A percentile compares a stretch with the other conserved stretches of the same genome.
Conservation (phyloP, 345 rosid species). For the Arabis hirsuta region DNA sequence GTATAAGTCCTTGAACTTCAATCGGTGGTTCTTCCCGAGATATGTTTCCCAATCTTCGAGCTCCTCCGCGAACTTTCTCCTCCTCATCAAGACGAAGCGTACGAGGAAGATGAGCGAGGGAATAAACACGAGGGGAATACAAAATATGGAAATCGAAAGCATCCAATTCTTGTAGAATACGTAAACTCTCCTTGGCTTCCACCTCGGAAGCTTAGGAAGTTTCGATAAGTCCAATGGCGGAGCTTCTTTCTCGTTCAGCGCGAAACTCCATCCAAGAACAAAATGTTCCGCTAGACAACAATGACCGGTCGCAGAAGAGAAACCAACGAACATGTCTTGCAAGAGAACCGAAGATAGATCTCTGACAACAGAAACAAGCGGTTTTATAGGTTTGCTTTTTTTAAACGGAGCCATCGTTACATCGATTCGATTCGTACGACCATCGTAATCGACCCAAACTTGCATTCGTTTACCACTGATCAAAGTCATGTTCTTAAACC, state of each 20-base stretch:
- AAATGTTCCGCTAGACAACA: slow-evolving; percentile 41
- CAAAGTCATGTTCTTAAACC: slow-evolving; percentile 49
- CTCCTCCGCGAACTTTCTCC: slow-evolving; percentile 57
- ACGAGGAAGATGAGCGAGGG: slow-evolving; percentile 4
- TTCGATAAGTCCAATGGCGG: slow-evolving; percentile 45
- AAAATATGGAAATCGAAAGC: slow-evolving; percentile 29
- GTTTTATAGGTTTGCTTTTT: slow-evolving; percentile 45
- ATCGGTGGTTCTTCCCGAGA: slow-evolving; percentile 63
- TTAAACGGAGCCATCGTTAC: slow-evolving; percentile 57
- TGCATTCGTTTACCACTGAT: slow-evolving; percentile 51
- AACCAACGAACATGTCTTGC: slow-evolving; percentile 56
- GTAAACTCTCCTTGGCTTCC: slow-evolving; percentile 18
- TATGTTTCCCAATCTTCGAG: slow-evolving; percentile 77
- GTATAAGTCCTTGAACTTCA: slow-evolving; percentile 62
- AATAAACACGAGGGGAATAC: slow-evolving; percentile 26
- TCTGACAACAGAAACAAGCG: slow-evolving; percentile 50
- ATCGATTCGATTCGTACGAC: slow-evolving; percentile 42
- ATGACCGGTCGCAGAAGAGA: slow-evolving; percentile 58
- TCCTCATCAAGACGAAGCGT: slow-evolving; percentile 41
- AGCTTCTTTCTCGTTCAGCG: slow-evolving; percentile 54
- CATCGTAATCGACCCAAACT: slow-evolving; percentile 84
- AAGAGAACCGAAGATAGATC: slow-evolving; percentile 52
- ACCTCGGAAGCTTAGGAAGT: slow-evolving; percentile 53
- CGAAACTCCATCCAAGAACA: slow-evolving; percentile 70
- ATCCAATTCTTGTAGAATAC: slow-evolving; percentile 40